Percentiles rank a stretch among this genome's conserved stretches.
phyloP scores from a whole-genome alignment of 352 stramenopile genomes.

The Phytopythium kandeliae region DNA sequence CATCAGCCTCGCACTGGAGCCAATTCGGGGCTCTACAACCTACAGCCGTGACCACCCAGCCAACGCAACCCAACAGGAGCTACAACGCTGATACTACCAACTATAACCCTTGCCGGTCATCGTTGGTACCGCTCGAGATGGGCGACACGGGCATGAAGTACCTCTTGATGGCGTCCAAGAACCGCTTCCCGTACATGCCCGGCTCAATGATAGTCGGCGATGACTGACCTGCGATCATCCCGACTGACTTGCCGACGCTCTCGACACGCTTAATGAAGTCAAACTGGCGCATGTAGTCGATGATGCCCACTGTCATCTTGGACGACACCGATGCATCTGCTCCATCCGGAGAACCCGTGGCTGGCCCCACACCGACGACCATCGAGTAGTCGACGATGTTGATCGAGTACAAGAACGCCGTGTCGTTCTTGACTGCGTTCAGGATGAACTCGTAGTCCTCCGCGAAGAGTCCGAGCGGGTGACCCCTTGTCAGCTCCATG shows the following conservation, averaged over 20 bases:
- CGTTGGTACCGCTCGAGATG: conserved; percentile 46
- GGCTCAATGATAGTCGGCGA: conserved; percentile 98
- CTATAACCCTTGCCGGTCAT: conserved; percentile 23
- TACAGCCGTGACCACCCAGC: background rate
- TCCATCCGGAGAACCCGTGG: conserved; percentile 4
- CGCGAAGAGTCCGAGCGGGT: conserved; percentile 67
- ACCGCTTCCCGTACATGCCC: conserved; percentile 94
- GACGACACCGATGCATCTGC: conserved; percentile 25
- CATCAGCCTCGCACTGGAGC: conserved; percentile 31
- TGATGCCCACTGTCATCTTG: conserved; percentile 96
- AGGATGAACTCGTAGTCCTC: conserved; percentile 68
- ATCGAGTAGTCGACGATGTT: conserved; percentile 99
- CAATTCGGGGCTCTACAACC: conserved; percentile 5
- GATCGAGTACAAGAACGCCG: conserved; percentile 95
- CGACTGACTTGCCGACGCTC: conserved; percentile 96
- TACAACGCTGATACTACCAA: background rate
- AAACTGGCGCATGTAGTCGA: conserved; percentile 99
- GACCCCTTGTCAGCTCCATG: conserved; percentile 67
- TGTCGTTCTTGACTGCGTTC: conserved; percentile 95
- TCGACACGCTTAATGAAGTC: conserved; percentile 99
- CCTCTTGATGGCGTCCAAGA: conserved; percentile 92
- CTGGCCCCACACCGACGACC: conserved; percentile 87
- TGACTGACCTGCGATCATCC: conserved; percentile 97
- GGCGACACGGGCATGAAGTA: conserved; percentile 97
- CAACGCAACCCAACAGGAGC: background rate